Percentiles rank a stretch among this genome's conserved stretches.
Evolutionary conservation across 2,329 filamentous ascomycete species (phyloP).

Genomic region (Didymella segeticola): DNA sequence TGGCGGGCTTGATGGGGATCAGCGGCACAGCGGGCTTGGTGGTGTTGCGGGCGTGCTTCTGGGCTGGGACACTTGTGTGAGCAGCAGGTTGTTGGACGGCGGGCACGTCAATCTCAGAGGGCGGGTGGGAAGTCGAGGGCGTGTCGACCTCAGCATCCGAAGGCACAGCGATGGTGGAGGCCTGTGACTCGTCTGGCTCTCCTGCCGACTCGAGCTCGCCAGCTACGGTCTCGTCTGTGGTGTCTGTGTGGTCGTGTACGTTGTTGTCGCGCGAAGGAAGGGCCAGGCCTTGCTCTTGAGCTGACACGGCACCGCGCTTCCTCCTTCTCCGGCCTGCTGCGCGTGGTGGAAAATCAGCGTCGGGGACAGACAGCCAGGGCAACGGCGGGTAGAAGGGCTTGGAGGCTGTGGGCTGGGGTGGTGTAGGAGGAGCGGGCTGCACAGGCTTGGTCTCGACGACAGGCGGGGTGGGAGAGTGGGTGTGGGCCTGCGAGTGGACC

Average conservation of each 20-base stretch:
- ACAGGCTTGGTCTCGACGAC: constrained; percentile 26
- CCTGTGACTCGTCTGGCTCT: constrained; percentile 49
- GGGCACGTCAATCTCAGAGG: constrained; percentile 63
- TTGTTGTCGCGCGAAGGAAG: constrained; percentile 58
- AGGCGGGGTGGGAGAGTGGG: constrained; percentile 37
- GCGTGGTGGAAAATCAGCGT: constrained; percentile 61
- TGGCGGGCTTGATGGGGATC: constrained; percentile 56
- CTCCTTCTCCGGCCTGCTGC: constrained; percentile 56
- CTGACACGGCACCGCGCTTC: constrained; percentile 47
- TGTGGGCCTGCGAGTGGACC: constrained; percentile 42
- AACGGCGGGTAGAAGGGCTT: constrained; percentile 61
- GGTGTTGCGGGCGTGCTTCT: constrained; percentile 50
- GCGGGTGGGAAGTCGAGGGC: constrained; percentile 64
- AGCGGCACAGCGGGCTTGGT: constrained; percentile 60
- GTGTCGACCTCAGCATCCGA: constrained; percentile 61
- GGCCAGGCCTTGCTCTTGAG: constrained; percentile 53
- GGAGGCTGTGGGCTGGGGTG: constrained; percentile 32
- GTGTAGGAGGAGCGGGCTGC: constrained; percentile 21
- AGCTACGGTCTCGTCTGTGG: constrained; percentile 23
- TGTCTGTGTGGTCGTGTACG: constrained; percentile 19
- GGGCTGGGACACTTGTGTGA: constrained; percentile 39
- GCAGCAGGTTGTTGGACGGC: constrained; percentile 59
- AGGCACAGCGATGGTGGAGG: constrained; percentile 53
- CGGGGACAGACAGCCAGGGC: constrained; percentile 66
- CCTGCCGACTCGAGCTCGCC: constrained; percentile 51